phyloP scores from a whole-genome alignment of 306 rosid species.

The Cucumis melo region DNA sequence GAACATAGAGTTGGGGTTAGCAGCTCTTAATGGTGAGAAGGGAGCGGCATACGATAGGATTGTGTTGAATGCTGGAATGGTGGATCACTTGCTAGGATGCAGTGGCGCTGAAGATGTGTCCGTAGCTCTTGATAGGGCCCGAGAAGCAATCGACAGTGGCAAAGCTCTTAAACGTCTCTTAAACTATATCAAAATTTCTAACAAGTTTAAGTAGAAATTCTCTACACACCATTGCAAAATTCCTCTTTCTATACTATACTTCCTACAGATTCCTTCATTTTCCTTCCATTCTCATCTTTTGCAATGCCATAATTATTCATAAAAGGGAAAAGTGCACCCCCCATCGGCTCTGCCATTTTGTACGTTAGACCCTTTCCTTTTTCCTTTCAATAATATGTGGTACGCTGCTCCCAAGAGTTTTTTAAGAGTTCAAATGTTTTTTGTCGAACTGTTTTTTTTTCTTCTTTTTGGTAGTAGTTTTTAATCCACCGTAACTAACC shows the following conservation, averaged over 20 bases:
- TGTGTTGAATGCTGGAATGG: constrained; percentile 80
- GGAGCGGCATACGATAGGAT: constrained; percentile 94
- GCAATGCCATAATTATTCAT: neutral
- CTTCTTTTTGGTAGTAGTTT: no score
- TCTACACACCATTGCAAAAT: no score
- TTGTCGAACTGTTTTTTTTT: no score
- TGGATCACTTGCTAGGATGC: constrained; percentile 89
- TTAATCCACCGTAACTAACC: no score
- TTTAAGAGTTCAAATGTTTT: no score
- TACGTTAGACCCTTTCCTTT: no score
- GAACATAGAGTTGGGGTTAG: constrained; percentile 81
- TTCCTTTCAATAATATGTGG: no score
- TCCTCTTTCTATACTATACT: neutral
- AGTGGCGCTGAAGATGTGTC: constrained; percentile 76
- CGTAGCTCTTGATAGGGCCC: constrained; percentile 65
- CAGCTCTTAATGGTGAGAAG: constrained; percentile 68
- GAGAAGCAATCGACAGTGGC: constrained; percentile 93
- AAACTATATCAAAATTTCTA: constrained; percentile 65
- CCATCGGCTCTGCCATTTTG: neutral
- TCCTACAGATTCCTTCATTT: neutral
- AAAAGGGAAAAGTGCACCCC: neutral
- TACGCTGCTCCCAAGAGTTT: no score
- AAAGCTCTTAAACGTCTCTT: constrained; percentile 65
- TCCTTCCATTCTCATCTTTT: neutral
- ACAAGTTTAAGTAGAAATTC: constrained; percentile 14